Evolutionary conservation across 2,329 filamentous ascomycete species (phyloP), one percentile per base, ranked within the genome.

Genomic region (Diaporthe vaccinii): DNA sequence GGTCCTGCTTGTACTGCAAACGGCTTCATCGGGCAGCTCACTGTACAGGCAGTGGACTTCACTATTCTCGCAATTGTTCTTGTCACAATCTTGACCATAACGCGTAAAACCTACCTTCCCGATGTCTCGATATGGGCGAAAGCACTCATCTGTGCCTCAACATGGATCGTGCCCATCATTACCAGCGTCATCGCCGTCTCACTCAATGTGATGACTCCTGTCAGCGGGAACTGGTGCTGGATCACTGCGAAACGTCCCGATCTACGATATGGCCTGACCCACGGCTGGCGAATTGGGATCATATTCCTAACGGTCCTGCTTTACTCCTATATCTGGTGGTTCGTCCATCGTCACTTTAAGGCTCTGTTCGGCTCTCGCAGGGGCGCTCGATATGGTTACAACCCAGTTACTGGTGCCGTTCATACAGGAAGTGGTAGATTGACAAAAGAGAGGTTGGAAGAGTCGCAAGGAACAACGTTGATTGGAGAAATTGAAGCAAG

Each of bases 161-260:
- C 84, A 14, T 87, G 86, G 86, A 75, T 86, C 6, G 77, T 85
- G 2, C 84, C 85, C 15, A 61, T 85, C 5, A 82, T 83, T 22
- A 86, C 85, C 2, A 83, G 84, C 77, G 76, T 78, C 68, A 79
- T 78, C 17, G 81, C 79, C 51, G 78, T 82, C 39, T 81, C 59
- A 22, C 78, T 82, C 76, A 73, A 80, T 34, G 77, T 77, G 8
- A 81, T 83, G 71, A 81, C 79, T 1, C 84, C 82, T 7, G 84
- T 86, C 1, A 85, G 84, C 39, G 41, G 39, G 4, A 70, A 87
- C 73, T 88, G 86, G 86, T 87, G 86, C 78, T 87, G 86, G 86
- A 87, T 88, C 73, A 79, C 82, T 20, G 76, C 80, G 20, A 76
- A 80, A 4, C 79, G 82, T 20, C 76, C 80, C n/a, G 83, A 82